Evolutionary conservation across 345 rosid genomes (phyloP).

Genomic region (Turritis glabra): DNA sequence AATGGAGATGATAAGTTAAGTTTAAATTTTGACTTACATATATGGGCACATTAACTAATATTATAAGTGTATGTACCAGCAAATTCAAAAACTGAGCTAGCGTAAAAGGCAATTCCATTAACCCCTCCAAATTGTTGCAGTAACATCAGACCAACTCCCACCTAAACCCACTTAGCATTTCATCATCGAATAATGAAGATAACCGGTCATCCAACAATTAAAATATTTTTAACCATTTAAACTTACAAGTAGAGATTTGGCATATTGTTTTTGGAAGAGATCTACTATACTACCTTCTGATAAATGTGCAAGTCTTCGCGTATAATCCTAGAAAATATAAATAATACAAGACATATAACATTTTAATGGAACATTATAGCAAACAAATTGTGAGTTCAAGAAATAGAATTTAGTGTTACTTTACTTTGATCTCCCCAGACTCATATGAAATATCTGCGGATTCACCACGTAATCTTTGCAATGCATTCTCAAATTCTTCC

Average conservation of each 20-base stretch:
- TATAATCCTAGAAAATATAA: constrained; percentile 38
- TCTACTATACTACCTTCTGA: constrained; percentile 40
- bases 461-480: constrained; percentile 53
- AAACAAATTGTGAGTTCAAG: background rate
- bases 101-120: constrained; percentile 53
- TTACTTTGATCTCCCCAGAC: constrained; percentile 60
- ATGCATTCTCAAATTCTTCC: constrained; percentile 50
- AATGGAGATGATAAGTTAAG: background rate
- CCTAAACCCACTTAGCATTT: constrained; percentile 37
- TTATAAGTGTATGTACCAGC: constrained; percentile 42
- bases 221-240: too few relatives aligned
- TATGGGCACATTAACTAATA: background rate
- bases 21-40: background rate
- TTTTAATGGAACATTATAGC: background rate
- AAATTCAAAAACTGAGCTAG: constrained; percentile 52
- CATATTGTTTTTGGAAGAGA: constrained; percentile 40
- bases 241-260: constrained; percentile 45
- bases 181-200: background rate
- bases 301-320: constrained; percentile 33
- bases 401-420: background rate
- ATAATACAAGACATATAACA: background rate
- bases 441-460: constrained; percentile 55
- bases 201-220: background rate
- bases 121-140: constrained; percentile 88
- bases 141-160: constrained; percentile 73